Evolutionary conservation across 2,329 filamentous ascomycete genomes (phyloP).

Genomic region (Stenocarpella maydis): DNA sequence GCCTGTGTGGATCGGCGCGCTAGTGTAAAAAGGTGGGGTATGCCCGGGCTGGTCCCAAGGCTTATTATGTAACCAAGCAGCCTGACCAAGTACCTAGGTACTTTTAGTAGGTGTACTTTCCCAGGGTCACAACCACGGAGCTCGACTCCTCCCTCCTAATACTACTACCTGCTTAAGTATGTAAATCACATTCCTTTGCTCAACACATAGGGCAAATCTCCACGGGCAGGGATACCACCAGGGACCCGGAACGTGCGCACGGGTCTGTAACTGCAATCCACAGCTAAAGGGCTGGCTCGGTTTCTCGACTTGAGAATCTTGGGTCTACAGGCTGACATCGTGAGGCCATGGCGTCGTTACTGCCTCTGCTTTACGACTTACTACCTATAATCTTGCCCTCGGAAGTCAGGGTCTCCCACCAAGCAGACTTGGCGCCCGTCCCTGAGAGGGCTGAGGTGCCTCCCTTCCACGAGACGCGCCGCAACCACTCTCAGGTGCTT

Average conservation of each 20-base stretch:
- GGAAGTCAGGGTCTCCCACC: conserved; percentile 64
- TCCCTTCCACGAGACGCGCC: conserved; percentile 11
- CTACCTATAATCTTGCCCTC: conserved; percentile 67
- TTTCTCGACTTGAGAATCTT: not conserved
- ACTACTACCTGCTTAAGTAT: too few species aligned
- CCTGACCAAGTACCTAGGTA: too few species aligned
- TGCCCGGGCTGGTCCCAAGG: too few species aligned
- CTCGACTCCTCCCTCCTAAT: too few species aligned
- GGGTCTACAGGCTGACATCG: not conserved
- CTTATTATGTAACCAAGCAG: too few species aligned
- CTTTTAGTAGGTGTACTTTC: too few species aligned
- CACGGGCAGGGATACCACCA: not conserved
- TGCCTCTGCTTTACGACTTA: conserved; percentile 65
- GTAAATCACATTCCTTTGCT: not conserved
- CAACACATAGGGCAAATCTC: too few species aligned
- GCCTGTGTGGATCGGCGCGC: too few species aligned
- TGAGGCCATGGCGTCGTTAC: conserved; percentile 56
- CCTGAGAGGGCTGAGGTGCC: conserved; percentile 24
- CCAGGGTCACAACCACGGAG: too few species aligned
- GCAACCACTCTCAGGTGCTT: conserved; percentile 27
- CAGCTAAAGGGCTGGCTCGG: not conserved
- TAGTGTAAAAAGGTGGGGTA: too few species aligned
- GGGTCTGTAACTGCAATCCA: not conserved
- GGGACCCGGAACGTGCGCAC: not conserved
- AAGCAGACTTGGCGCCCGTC: conserved; percentile 36